A percentile compares a stretch with the other conserved stretches of the same genome.
These are phyloP conservation scores for Magnaporthiopsis rhizophila DNA, from an alignment of 2,329 filamentous ascomycete species.

Conservation along the genomic window DNA sequence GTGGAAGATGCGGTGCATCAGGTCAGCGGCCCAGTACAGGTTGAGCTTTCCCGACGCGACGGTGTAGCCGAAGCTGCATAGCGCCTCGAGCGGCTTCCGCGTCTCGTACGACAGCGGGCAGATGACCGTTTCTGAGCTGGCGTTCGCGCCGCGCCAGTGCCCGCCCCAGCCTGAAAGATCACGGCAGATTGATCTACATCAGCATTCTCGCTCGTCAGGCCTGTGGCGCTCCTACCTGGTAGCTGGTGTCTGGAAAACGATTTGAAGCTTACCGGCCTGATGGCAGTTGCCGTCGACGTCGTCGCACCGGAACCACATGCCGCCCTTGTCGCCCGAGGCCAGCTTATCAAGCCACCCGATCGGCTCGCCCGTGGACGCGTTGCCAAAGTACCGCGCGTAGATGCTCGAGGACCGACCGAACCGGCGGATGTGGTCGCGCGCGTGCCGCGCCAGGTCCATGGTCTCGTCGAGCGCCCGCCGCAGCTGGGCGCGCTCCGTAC, in stretches of 20 bases:
- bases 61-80: constrained; percentile 57
- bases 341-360: constrained; percentile 57
- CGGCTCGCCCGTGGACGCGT: constrained; percentile 45
- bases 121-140: constrained; percentile 60
- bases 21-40: constrained; percentile 57
- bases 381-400: constrained; percentile 60
- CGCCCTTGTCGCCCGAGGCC: constrained; percentile 46
- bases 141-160: constrained; percentile 60
- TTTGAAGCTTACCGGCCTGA: constrained; percentile 27
- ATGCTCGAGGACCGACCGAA: constrained; percentile 50
- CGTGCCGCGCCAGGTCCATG: constrained; percentile 48
- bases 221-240: background rate
- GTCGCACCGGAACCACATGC: constrained; percentile 58
- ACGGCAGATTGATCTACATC: background rate
- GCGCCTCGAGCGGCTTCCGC: constrained; percentile 46
- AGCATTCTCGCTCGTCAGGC: background rate
- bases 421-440: constrained; percentile 52
- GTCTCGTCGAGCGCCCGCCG: constrained; percentile 49
- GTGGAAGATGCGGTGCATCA: constrained; percentile 60
- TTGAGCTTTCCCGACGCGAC: constrained; percentile 48
- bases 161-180: constrained; percentile 49
- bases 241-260: no score
- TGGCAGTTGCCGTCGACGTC: constrained; percentile 58
- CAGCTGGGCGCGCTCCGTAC: constrained; percentile 50
- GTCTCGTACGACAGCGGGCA: constrained; percentile 53